These are phyloP conservation scores for Hypomyces rosellus DNA, from an alignment of 2,329 filamentous ascomycete genomes.

Conservation along the genomic window DNA sequence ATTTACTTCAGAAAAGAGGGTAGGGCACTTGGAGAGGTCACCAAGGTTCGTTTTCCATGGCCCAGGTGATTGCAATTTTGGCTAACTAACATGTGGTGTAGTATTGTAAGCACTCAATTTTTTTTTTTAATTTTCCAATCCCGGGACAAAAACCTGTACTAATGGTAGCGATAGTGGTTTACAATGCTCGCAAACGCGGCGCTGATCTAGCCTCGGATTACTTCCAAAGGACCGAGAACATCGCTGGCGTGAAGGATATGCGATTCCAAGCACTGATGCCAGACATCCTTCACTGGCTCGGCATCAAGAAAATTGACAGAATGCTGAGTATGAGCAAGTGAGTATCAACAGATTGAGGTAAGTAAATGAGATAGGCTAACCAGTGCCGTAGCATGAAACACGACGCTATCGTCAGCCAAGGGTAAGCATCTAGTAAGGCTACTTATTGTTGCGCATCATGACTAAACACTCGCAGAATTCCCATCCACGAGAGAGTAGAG, in stretches of 20 bases:
- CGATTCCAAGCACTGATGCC: conserved; percentile 98
- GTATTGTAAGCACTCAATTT: conserved; percentile 37
- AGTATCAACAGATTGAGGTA: conserved; percentile 27
- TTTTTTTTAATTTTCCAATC: too few species aligned
- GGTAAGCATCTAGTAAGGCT: conserved; percentile 39
- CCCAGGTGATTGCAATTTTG: background rate
- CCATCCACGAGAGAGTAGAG: conserved; percentile 83
- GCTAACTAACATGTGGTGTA: conserved; percentile 33
- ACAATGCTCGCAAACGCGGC: conserved; percentile 77
- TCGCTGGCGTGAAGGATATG: conserved; percentile 95
- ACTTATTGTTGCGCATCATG: conserved; percentile 7
- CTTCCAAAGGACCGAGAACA: conserved; percentile 96
- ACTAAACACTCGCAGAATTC: conserved; percentile 48
- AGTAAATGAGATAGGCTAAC: background rate
- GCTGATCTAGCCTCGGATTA: conserved; percentile 82
- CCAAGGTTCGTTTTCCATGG: conserved; percentile 60
- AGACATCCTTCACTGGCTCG: conserved; percentile 94
- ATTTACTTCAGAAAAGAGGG: conserved; percentile 99
- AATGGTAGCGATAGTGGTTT: conserved; percentile 41
- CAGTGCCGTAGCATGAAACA: conserved; percentile 68
- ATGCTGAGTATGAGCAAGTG: conserved; percentile 99
- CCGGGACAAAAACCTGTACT: background rate
- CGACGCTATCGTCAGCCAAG: conserved; percentile 79
- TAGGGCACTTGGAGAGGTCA: conserved; percentile 88
- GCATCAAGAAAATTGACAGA: conserved; percentile 95